Evolutionary conservation across 805 yeast species (phyloP), one percentile per base, ranked within the genome.

Genomic region (Wickerhamomyces silvicola): DNA sequence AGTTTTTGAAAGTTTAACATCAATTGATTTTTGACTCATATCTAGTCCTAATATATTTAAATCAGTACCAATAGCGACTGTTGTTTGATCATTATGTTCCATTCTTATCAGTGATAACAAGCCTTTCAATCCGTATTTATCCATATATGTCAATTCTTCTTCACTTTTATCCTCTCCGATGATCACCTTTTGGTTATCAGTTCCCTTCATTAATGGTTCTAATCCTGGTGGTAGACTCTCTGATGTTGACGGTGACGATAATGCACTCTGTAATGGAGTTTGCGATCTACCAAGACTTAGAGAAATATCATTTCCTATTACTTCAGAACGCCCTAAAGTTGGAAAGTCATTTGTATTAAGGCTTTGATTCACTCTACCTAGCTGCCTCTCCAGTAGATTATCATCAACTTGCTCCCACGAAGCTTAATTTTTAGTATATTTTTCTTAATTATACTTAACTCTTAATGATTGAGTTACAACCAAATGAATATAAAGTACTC

Each of bases 31-130:
- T 58, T 60, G 24, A 61, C 64, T 17, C 42, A 83, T 57, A 44
- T 80, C 78, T 25, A 82, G 59, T 1, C 90, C 92, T 21, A 79
- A 54, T 47, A 75, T 70, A 35, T 70, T 72, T 27, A 84, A 59
- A 50, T 86, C 94, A 18, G 78, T 76, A 8, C 95, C 95, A 35
- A 81, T 64, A 6, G 88, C 81, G 30, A 81, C 73, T 14, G 75
- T 68, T 9, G 76, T 71, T 37, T 75, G 70, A 37, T 81, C 90
- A 22, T 57, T 66, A 37, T 72, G 70, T 32, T 78, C 84, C 70
- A 74, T 71, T 34, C 69, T 70, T 29, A 81, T 64, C 13, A 83
- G 62, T 12, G 77, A 66, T 11, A 71, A 44, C 24, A 85, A 58
- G 0, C 87, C 88, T 35, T 69, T 67, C 34, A 86, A 56, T 1